Base-by-base conservation (phyloP, 148 eudicot genomes). In the Chenopodium album region DNA sequence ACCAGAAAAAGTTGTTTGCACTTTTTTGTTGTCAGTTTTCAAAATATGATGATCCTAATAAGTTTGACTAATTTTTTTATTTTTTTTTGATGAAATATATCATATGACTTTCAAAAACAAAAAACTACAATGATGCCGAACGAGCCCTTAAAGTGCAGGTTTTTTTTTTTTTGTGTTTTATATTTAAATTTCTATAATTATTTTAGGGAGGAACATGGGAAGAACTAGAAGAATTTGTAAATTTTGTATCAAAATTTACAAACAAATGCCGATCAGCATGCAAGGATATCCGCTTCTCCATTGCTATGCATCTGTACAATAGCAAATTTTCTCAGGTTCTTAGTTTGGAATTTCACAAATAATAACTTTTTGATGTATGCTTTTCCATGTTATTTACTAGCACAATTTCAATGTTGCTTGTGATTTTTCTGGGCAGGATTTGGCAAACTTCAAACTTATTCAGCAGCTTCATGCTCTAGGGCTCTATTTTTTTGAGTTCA, bases 381-480 rank as follows among this genome's bases (percentile, higher is more conserved):
- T 4, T 71, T 72, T 12, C 26, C 10, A 11, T 17, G 23, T 23
- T 22, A 44, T 16, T 26, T 37, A 9, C n/a, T 23, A 37, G 9
- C 46, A 41, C 54, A 67, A 7, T 19, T 54, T 74, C 62, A 10
- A 31, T 11, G 56, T 79, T 64, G n/a, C 77, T 70, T 56, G 20
- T 82, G 71, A 66, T 32, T 80, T 78, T 26, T 46, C 4, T 83
- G 71, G 83, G 78, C 88, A 94, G 93, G 97, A 77, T 69, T 77
- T 85, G 32, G 81, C 81, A 47, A 81, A 84, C 72, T 77, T 83
- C 77, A 68, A 81, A 72, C 64, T 82, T 78, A 87, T 94, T 74
- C 79, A 88, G 85, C 86, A 87, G 85, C 87, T 96, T 66, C 88
- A 92, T 81, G 91, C 87, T 44, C 62, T 80, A 56, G 95, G 94